Base-by-base conservation (phyloP, 192 early-diverging fungal species). In the Ambispora gerdemannii region DNA sequence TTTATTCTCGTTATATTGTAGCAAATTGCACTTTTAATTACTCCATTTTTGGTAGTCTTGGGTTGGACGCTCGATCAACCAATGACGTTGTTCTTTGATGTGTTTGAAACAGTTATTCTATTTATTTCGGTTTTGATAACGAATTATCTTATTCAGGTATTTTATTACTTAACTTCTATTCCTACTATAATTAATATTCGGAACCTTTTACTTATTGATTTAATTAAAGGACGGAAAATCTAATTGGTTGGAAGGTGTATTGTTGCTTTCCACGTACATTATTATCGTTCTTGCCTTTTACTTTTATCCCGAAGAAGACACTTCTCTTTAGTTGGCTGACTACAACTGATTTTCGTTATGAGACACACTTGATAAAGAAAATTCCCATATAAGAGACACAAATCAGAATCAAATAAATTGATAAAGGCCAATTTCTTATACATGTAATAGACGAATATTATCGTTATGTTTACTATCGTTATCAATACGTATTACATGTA, bases 221-320 rank as follows among this genome's bases (percentile, higher is more conserved):
- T n/a, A n/a, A n/a, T n/a, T 19, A 49, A 19, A 68, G 75, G 93
- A 95, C 76, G 94, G 95, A 22, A 76, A 90, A 56, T 91, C 90
- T 22, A 95, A 98, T 77, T 98, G 93, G 93, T 78, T 98, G 65
- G 94, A 98, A 75, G 96, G 94, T 30, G 80, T 83, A 15, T 91
- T 97, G 91, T 72, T 98, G 49, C 74, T 94, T 52, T 81, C 79
- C 20, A 87, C 90, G 1, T 98, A 98, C 75, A 63, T 89, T 20
- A 92, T 98, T 30, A 80, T 98, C 17, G 90, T 88, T 24, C 77
- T 92, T 31, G 90, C 92, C 6, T 92, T 94, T 71, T 93, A 80
- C 75, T 87, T 90, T 70, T 90, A 90, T 55, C 89, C 89, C 1
- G 74, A 63, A 13, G n/a, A 20, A 43, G 15, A 43, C n/a, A n/a